These are phyloP conservation scores for Papiliotrema terrestris DNA, from an alignment of 1,284 basidiomycete species.

Conservation along the genomic window DNA sequence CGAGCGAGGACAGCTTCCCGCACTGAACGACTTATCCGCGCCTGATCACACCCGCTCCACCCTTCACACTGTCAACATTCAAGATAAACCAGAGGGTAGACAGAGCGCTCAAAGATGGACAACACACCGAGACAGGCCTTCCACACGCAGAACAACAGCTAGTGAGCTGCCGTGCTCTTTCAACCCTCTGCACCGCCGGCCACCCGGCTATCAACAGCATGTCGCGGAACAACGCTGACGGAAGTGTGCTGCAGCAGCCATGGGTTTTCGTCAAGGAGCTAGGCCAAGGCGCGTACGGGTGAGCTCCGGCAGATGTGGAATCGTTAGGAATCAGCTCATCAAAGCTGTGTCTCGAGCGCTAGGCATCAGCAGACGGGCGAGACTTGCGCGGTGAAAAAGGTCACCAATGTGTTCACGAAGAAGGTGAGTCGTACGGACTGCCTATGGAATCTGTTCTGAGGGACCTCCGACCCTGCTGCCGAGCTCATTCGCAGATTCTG, in stretches of 20 bases:
- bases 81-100: not conserved
- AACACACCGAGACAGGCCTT: slow-evolving; percentile 46
- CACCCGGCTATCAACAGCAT: not conserved
- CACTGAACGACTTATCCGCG: no score
- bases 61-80: not conserved
- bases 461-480: not conserved
- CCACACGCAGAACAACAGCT: slow-evolving; percentile 47
- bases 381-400: slow-evolving; percentile 68
- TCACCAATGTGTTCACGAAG: slow-evolving; percentile 96
- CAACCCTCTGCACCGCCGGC: not conserved
- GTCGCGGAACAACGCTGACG: not conserved
- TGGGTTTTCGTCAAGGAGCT: slow-evolving; percentile 94
- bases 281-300: slow-evolving; percentile 87
- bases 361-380: slow-evolving; percentile 79
- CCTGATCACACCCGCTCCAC: not conserved
- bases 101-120: slow-evolving; percentile 34
- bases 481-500: slow-evolving; percentile 59
- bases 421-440: slow-evolving; percentile 25
- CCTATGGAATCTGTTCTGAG: not conserved
- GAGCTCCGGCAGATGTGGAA: slow-evolving; percentile 7
- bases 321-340: not conserved
- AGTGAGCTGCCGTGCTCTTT: slow-evolving; percentile 28
- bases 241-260: slow-evolving; percentile 74
- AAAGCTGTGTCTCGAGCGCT: slow-evolving; percentile 74
- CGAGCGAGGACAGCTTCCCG: no score